phyloP scores from a whole-genome alignment of 306 rosid species.

The Prinsepia uniflora region DNA sequence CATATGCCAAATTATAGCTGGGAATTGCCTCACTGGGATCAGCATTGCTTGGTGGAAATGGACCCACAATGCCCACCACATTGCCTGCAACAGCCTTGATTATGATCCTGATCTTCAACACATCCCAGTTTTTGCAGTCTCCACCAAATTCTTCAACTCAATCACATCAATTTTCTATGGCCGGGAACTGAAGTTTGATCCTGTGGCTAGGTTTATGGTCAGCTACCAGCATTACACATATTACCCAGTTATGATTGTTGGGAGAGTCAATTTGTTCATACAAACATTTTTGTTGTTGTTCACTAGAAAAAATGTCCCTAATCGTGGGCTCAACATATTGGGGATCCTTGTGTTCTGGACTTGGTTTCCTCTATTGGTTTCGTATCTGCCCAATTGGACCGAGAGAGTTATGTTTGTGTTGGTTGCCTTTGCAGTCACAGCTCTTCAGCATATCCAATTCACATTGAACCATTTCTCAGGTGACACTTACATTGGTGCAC shows the following conservation, averaged over 20 bases:
- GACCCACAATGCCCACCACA: conserved; percentile 45
- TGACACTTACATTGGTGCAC: conserved; percentile 38
- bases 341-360: conserved; percentile 39
- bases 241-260: conserved; percentile 39
- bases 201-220: conserved; percentile 28
- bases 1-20: conserved; percentile 30
- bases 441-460: conserved; percentile 46
- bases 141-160: conserved; percentile 11
- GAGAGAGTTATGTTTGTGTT: conserved; percentile 35
- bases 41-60: conserved; percentile 52
- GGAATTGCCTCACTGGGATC: conserved; percentile 39
- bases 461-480: conserved; percentile 50
- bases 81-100: conserved; percentile 41
- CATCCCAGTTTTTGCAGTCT: conserved; percentile 38
- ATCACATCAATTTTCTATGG: conserved; percentile 32
- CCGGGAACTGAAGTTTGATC: conserved; percentile 29
- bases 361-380: conserved; percentile 35
- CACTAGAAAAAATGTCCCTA: conserved; percentile 19
- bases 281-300: conserved; percentile 35
- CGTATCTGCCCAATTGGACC: conserved; percentile 27
- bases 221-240: conserved; percentile 37
- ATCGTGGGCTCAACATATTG: conserved; percentile 27
- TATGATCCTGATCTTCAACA: conserved; percentile 42
- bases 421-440: conserved; percentile 32
- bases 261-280: conserved; percentile 29